Evolutionary conservation across 495 filamentous ascomycete genomes (phyloP), one percentile per base, ranked within the genome.

Genomic region (Aspergillus conjunctus): DNA sequence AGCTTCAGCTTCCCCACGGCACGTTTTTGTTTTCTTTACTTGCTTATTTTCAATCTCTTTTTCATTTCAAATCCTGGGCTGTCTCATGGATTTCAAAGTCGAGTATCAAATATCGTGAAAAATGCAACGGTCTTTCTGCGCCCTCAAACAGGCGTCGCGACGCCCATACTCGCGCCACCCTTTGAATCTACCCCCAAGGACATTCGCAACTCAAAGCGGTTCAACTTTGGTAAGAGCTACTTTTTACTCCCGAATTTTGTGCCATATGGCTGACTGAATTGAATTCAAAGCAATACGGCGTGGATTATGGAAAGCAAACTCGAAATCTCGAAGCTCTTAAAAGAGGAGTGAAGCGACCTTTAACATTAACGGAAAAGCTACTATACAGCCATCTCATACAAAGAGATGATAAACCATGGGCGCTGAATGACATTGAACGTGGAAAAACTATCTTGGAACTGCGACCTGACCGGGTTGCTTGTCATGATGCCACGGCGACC

Each of bases 401-500:
- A 71, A 89, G 89, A 49, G 87, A 95, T 66, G 84, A 84, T 64
- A 86, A 91, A 67, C 88, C 92, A n/a, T 81, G 90, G 50, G 82
- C 84, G 39, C 84, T 85, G 65, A 91, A 87, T 39, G 78, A 85
- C 2, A 92, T 95, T 64, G 85, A 94, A 81, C 87, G 92, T 54
- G 92, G 92, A 53, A 87, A 86, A 60, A 92, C 88, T 45, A 94
- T 96, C 75, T 85, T 96, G 54, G 91, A 87, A 73, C 83, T 96
- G 61, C 87, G 91, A 46, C 92, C 92, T 4, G 92, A 96, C 73
- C 88, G 92, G 66, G 91, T 96, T 60, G 92, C 91, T 71, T 94
- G 91, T 81, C 92, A 96, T 79, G 92, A 96, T 87, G 92, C 92
- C 58, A 96, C 92, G 7, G 92, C 92, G 53, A 92, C 95, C 81